Percentiles rank a stretch among this genome's conserved stretches.
Conservation (phyloP, 164 flowering plant species). For the Nelumbo lutea region DNA sequence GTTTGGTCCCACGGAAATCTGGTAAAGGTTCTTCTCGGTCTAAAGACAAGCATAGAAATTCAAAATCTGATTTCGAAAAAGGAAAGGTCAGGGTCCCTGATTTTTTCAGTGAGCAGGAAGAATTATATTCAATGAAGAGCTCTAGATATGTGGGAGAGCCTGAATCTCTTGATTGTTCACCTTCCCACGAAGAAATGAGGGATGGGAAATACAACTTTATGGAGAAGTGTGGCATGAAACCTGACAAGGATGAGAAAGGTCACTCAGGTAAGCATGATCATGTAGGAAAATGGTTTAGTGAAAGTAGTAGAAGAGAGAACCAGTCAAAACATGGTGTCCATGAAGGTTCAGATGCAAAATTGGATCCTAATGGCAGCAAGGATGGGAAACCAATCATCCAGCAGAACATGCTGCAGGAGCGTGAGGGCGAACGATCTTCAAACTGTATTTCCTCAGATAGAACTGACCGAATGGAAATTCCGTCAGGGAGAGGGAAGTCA, state of each 20-base stretch:
- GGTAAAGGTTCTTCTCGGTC: slow-evolving; percentile 45
- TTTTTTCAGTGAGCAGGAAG: slow-evolving; percentile 24
- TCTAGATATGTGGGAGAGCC: slow-evolving; percentile 10
- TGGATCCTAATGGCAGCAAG: slow-evolving; percentile 18
- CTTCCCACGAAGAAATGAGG: slow-evolving; percentile 29
- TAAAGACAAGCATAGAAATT: slow-evolving; percentile 42
- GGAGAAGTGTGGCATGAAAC: slow-evolving; percentile 29
- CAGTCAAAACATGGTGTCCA: slow-evolving; percentile 23
- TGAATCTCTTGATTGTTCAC: slow-evolving; percentile 32
- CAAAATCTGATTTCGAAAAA: slow-evolving; percentile 30
- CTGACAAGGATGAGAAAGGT: slow-evolving; percentile 33
- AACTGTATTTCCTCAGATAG: slow-evolving; percentile 27
- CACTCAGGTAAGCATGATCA: slow-evolving; percentile 33
- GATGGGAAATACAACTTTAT: slow-evolving; percentile 29
- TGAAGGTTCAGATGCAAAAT: slow-evolving; percentile 32
- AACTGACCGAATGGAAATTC: slow-evolving; percentile 28
- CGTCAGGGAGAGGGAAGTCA: slow-evolving; percentile 34
- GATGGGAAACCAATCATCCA: slow-evolving; percentile 22
- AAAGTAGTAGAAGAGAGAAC: slow-evolving; percentile 29
- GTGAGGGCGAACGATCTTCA: slow-evolving; percentile 38
- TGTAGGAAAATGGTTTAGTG: slow-evolving; percentile 30
- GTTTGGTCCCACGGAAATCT: slow-evolving; percentile 37
- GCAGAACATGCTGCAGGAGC: slow-evolving; percentile 22
- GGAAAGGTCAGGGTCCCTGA: slow-evolving; percentile 32
- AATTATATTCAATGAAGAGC: slow-evolving; percentile 12